These are phyloP conservation scores for Penstemon barbatus DNA, from an alignment of 257 asterid species.

Conservation along the genomic window DNA sequence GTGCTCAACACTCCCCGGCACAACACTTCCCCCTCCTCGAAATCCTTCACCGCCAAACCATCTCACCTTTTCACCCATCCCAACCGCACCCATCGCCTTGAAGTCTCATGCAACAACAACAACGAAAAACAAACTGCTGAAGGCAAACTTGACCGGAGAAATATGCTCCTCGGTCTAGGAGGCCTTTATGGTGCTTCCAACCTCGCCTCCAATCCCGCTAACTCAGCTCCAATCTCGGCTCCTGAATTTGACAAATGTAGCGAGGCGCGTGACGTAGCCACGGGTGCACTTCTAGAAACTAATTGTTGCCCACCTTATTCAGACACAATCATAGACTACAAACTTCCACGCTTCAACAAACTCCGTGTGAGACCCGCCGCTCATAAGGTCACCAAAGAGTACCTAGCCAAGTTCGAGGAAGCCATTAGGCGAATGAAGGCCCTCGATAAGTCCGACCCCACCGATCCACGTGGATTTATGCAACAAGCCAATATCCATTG, in stretches of 20 bases:
- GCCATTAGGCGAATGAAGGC: slow-evolving; percentile 39
- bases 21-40: slow-evolving; percentile 16
- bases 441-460: slow-evolving; percentile 38
- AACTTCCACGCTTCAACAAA: slow-evolving; percentile 27
- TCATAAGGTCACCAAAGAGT: slow-evolving; percentile 28
- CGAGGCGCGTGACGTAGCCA: neutral
- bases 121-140: neutral
- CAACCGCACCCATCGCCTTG: slow-evolving; percentile 29
- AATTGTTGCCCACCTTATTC: slow-evolving; percentile 50
- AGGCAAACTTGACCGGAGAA: slow-evolving; percentile 32
- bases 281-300: slow-evolving; percentile 22
- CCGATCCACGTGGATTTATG: slow-evolving; percentile 49
- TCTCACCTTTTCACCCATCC: slow-evolving; percentile 16
- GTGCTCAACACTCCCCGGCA: slow-evolving; percentile 13
- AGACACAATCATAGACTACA: slow-evolving; percentile 27
- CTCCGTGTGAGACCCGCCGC: slow-evolving; percentile 41
- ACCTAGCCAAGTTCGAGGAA: slow-evolving; percentile 35
- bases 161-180: slow-evolving; percentile 40
- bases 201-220: slow-evolving; percentile 26
- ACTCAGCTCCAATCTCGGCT: slow-evolving; percentile 28
- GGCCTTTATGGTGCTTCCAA: slow-evolving; percentile 38
- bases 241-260: slow-evolving; percentile 40
- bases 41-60: slow-evolving; percentile 32
- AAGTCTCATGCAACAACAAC: slow-evolving; percentile 34
- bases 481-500: slow-evolving; percentile 56